phyloP scores from a whole-genome alignment of 2,329 filamentous ascomycete genomes.

The Fusarium sp. region DNA sequence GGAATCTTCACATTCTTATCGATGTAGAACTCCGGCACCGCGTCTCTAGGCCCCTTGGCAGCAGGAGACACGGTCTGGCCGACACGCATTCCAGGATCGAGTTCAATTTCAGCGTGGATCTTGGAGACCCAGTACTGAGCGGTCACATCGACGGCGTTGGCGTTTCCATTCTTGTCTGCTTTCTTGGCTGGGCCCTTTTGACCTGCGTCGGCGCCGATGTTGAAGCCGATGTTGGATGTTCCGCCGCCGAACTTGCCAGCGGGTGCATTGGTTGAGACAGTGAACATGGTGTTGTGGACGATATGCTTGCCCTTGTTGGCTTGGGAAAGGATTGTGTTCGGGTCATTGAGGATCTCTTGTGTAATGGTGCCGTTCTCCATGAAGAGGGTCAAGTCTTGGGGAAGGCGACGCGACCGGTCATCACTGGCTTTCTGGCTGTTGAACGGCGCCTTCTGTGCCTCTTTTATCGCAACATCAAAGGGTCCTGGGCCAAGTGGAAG shows the following conservation, averaged over 20 bases:
- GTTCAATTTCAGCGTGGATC: neutral
- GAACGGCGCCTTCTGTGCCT: neutral
- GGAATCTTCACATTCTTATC: neutral
- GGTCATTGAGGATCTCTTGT: neutral
- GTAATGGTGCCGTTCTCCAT: neutral
- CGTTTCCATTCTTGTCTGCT: neutral
- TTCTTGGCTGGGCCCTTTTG: neutral
- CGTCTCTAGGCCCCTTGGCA: neutral
- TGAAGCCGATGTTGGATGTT: conserved; percentile 1
- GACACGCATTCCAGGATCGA: neutral
- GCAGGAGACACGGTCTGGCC: neutral
- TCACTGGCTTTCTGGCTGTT: neutral
- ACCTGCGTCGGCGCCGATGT: neutral
- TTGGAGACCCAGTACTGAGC: conserved; percentile 3
- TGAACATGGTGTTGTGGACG: neutral
- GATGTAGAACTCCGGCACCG: neutral
- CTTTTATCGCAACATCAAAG: neutral
- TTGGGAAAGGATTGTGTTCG: neutral
- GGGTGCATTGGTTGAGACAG: neutral
- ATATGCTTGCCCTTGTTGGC: neutral
- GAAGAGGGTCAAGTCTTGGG: neutral
- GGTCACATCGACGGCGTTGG: neutral
- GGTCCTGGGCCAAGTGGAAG: neutral
- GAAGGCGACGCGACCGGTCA: neutral
- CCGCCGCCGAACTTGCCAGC: neutral